A percentile compares a stretch with the other conserved stretches of the same genome.
Evolutionary conservation across 2,329 filamentous ascomycete genomes (phyloP).

Genomic region (Microcera coccophila): DNA sequence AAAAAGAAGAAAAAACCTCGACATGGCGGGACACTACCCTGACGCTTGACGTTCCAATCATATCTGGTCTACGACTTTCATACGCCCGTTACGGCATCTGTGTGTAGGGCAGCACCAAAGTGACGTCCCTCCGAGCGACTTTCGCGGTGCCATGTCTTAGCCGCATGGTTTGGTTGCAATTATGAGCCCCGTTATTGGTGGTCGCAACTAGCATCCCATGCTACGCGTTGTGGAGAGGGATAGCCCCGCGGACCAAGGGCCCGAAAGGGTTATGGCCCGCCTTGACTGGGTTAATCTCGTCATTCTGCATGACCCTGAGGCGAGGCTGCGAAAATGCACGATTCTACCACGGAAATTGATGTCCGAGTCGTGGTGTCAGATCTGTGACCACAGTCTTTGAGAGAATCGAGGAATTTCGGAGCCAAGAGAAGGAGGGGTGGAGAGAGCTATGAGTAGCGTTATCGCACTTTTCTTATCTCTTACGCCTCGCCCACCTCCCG

Average conservation of each 20-base stretch:
- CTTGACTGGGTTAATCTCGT: conserved; percentile 14
- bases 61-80: conserved; percentile 10
- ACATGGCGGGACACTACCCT: not conserved
- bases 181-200: conserved; percentile 22
- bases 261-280: conserved; percentile 18
- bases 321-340: conserved; percentile 2
- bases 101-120: conserved; percentile 20
- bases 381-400: too few relatives aligned
- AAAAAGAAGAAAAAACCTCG: not conserved
- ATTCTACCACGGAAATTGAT: not conserved
- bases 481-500: conserved; percentile 12
- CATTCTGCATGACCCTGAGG: conserved; percentile 11
- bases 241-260: conserved; percentile 16
- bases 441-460: conserved; percentile 14
- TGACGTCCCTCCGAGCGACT: conserved; percentile 21
- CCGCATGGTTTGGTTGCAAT: conserved; percentile 24
- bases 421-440: conserved; percentile 14
- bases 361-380: not conserved
- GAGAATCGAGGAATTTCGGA: conserved; percentile 8
- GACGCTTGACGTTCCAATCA: conserved; percentile 2
- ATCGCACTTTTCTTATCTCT: conserved; percentile 22
- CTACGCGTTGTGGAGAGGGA: conserved; percentile 13
- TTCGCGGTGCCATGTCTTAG: conserved; percentile 23
- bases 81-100: too few relatives aligned
- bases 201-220: conserved; percentile 18